Evolutionary conservation across 768 basidiomycete species (phyloP), one percentile per base, ranked within the genome.

Genomic region (Leucocoprinus leucothites): DNA sequence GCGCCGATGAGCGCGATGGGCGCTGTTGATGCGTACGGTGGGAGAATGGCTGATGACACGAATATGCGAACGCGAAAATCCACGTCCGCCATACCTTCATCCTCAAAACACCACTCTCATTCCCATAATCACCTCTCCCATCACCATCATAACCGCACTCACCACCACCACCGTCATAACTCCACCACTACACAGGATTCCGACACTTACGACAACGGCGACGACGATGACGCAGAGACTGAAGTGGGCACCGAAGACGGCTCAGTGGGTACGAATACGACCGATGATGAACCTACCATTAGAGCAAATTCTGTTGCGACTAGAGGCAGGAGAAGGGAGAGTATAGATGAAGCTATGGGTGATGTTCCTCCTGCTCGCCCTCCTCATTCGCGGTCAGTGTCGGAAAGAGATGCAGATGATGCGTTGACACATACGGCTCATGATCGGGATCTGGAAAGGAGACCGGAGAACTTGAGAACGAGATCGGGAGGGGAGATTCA

Each of bases 241-340:
- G 71, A 76, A 25, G 85, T 80, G 19, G 26, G 41, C 45, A 57
- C 56, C 36, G 60, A 53, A 25, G 58, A 51, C 22, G 57, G 56
- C 1, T 19, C 26, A n/a, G 48, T 31, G 35, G 79, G 77, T 56
- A 83, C 81, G 51, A 79, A 77, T 56, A 84, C 81, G 51, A 89
- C 87, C 21, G 88, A 89, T 56, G 87, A 90, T 57, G 87, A 90
- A 65, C 87, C 88, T n/a, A 90, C 87, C n/a, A 87, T 90, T 58
- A 77, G 86, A 25, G 82, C 65, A 34, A 61, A 51, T 55, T 57
- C 59, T 57, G 28, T 56, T 16, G 62, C 56, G 60, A 65, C 56
- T 62, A 66, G 57, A 34, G 61, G 61, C 43, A 60, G 61, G 53
- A 65, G 58, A 53, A 48, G 60, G 18, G 59, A 38, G 60, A 65